Base-by-base conservation (phyloP, 768 basidiomycete species). In the Leccinum variicolor region DNA sequence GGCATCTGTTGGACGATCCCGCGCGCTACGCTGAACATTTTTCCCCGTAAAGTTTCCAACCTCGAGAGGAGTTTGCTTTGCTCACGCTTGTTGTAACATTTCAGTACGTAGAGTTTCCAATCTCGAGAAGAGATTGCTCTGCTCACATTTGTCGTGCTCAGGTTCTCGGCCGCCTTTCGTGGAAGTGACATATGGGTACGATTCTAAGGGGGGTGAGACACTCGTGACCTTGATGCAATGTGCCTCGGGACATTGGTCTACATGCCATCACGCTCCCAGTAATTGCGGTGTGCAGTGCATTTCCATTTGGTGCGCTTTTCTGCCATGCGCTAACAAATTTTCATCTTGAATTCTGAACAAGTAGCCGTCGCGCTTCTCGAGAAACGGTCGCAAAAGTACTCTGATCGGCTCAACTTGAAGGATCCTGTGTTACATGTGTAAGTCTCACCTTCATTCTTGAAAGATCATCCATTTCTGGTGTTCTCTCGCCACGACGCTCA, bases 151-250 rank as follows among this genome's bases (percentile, higher is more conserved):
- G 17, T n/a, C 15, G 4, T 36, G 15, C 36, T 17, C 36, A 17
- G 36, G 36, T 17, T 39, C 36, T 39, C 36, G 15, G 36, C 11
- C 17, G 15, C 36, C 36, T 17, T 39, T 9, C 36, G n/a, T 39
- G 33, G 33, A 14, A 33, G 33, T 33, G 6, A 14, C 33, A 14
- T 46, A 2, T 13, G 45, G 45, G 45, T 46, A 25, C 13, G 21
- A 25, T 13, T 19, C 21, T 3, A 14, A 46, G 13, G 33, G 17
- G 2, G 53, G 29, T 4, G 66, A 61, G 15, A 14, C 47, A 1
- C 54, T 56, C 21, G 51, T 57, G 3, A 13, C 33, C 2, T 50
- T 59, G 4, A 59, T 66, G 53, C 53, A 59, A 28, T 55, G 36
- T 14, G 46, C 46, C 13, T 3, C 6, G n/a, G 7, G 46, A 47